A percentile compares a stretch with the other conserved stretches of the same genome.
Conservation (phyloP, 1,284 basidiomycete genomes). For the Microbotryum violaceum region DNA sequence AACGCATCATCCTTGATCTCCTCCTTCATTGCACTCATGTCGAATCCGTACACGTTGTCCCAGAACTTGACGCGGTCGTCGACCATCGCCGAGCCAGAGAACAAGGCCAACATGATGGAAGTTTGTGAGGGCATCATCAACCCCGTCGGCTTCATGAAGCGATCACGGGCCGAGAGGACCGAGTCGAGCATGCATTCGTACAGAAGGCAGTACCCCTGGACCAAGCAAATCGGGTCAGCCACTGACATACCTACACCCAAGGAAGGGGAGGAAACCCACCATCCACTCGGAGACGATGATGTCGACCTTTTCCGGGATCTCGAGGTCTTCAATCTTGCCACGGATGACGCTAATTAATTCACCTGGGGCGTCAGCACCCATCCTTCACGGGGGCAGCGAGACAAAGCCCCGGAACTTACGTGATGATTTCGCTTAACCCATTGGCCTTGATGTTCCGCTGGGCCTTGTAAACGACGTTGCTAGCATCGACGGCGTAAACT, state of each 20-base stretch:
- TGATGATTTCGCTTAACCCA: conserved; percentile 65
- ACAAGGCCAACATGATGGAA: conserved; percentile 72
- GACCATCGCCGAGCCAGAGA: conserved; percentile 64
- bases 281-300: conserved; percentile 97
- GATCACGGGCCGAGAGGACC: conserved; percentile 76
- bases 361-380: not conserved
- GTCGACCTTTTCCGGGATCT: conserved; percentile 67
- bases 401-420: conserved; percentile 44
- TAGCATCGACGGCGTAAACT: conserved; percentile 91
- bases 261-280: conserved; percentile 44
- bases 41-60: conserved; percentile 85
- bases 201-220: conserved; percentile 35
- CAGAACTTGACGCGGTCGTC: conserved; percentile 82
- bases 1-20: conserved; percentile 68
- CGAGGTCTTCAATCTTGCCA: conserved; percentile 81
- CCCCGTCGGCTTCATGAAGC: conserved; percentile 66
- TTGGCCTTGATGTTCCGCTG: conserved; percentile 72
- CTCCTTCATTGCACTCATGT: conserved; percentile 67
- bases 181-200: conserved; percentile 98
- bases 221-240: not conserved
- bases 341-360: conserved; percentile 56
- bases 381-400: conserved; percentile 2
- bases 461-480: conserved; percentile 75
- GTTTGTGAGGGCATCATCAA: conserved; percentile 90
- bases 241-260: conserved; percentile 38